Evolutionary conservation across 139 green algal genomes (phyloP).

Genomic region (Prasinococcaceae sp.): DNA sequence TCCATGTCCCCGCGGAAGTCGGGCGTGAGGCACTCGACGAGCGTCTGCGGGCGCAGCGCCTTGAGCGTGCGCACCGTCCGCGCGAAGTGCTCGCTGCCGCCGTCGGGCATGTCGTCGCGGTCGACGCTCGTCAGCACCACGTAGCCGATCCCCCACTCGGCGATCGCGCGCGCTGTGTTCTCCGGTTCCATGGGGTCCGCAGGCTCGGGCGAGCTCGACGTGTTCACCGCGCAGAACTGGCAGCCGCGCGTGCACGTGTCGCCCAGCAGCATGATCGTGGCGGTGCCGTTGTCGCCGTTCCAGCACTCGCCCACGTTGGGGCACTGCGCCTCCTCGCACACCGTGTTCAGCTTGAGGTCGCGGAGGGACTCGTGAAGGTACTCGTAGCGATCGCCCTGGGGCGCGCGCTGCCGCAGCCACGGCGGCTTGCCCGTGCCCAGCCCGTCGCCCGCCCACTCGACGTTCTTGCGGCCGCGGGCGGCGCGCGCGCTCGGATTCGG

Average conservation of each 20-base stretch:
- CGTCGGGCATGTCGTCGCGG: slow-evolving; percentile 83
- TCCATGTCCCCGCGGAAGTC: slow-evolving; percentile 85
- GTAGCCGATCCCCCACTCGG: slow-evolving; percentile 89
- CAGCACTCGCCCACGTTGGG: slow-evolving; percentile 89
- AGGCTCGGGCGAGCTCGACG: slow-evolving; percentile 60
- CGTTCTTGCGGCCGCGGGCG: too few species aligned
- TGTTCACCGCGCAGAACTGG: slow-evolving; percentile 93
- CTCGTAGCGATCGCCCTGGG: slow-evolving; percentile 62
- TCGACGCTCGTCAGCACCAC: slow-evolving; percentile 93
- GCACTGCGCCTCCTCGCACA: slow-evolving; percentile 89
- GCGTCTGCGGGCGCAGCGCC: slow-evolving; percentile 41
- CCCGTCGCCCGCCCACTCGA: too few species aligned
- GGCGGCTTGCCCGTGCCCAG: too few species aligned
- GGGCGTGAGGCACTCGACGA: slow-evolving; percentile 87
- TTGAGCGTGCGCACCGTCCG: slow-evolving; percentile 48
- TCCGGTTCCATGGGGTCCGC: slow-evolving; percentile 81
- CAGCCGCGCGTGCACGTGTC: slow-evolving; percentile 50
- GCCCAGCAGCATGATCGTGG: slow-evolving; percentile 91
- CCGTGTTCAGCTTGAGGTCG: slow-evolving; percentile 62
- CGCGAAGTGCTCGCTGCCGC: slow-evolving; percentile 71
- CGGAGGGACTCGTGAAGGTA: slow-evolving; percentile 56
- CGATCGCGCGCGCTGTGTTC: slow-evolving; percentile 76
- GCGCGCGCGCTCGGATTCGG: too few species aligned
- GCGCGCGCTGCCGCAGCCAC: slow-evolving; percentile 85
- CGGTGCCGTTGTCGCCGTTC: slow-evolving; percentile 82